Percentiles rank a stretch among this genome's conserved stretches.
Evolutionary conservation across 2,329 filamentous ascomycete species (phyloP).

Genomic region (Stachybotrys echinatus): DNA sequence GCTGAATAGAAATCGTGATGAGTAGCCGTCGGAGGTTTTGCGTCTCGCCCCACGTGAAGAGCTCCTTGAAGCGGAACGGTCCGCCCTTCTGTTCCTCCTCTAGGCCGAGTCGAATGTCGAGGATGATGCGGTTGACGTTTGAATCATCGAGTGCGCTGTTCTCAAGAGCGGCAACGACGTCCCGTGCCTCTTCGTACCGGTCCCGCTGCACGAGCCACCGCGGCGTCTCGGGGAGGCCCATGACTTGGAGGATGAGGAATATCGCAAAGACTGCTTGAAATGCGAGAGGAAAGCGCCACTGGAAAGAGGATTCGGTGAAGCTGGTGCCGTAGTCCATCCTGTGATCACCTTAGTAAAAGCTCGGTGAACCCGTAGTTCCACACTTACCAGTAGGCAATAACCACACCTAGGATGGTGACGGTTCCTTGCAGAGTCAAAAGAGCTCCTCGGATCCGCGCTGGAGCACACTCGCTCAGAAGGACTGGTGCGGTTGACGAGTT

Average conservation of each 20-base stretch:
- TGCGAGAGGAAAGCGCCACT: neutral
- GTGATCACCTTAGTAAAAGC: neutral
- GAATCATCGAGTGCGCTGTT: conserved; percentile 12
- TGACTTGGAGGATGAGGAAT: neutral
- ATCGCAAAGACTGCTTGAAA: neutral
- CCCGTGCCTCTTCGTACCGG: conserved; percentile 26
- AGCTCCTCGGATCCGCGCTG: no score
- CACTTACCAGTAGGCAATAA: conserved; percentile 6
- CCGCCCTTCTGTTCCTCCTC: conserved; percentile 25
- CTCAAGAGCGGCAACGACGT: conserved; percentile 31
- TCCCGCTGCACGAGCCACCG: conserved; percentile 35
- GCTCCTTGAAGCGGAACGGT: conserved; percentile 19
- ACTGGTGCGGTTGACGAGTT: no score
- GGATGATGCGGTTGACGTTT: conserved; percentile 18
- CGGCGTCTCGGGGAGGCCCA: conserved; percentile 38
- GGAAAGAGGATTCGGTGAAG: neutral
- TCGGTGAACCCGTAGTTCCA: neutral
- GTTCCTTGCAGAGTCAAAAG: no score
- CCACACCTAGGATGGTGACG: no score
- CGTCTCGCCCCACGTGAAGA: conserved; percentile 25
- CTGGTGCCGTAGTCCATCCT: conserved; percentile 7
- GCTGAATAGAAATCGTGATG: conserved; percentile 24
- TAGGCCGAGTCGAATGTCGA: conserved; percentile 23
- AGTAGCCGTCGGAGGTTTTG: conserved; percentile 22
- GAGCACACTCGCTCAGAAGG: no score